Percentiles rank a stretch among this genome's conserved stretches.
phyloP scores from a whole-genome alignment of 805 yeast genomes.

The Candida dendrica region DNA sequence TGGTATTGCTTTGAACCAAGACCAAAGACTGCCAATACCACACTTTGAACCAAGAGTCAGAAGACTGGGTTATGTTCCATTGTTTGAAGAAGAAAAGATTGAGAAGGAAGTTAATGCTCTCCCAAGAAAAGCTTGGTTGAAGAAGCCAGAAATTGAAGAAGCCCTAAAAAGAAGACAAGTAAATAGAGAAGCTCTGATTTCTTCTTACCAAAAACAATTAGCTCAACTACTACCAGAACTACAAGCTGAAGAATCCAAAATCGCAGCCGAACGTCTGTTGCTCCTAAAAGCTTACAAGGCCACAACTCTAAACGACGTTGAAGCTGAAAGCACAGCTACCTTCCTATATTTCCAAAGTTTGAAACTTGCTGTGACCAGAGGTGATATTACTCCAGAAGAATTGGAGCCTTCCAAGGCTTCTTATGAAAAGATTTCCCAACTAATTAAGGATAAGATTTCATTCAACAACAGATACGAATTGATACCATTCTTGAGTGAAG shows the following conservation, averaged over 20 bases:
- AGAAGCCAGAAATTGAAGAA: slow-evolving; percentile 43
- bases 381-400: slow-evolving; percentile 24
- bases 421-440: slow-evolving; percentile 28
- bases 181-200: slow-evolving; percentile 25
- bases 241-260: slow-evolving; percentile 22
- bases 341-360: slow-evolving; percentile 39
- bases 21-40: slow-evolving; percentile 68
- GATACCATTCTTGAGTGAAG: slow-evolving; percentile 29
- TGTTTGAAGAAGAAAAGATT: slow-evolving; percentile 45
- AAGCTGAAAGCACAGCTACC: slow-evolving; percentile 55
- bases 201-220: slow-evolving; percentile 26
- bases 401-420: slow-evolving; percentile 16
- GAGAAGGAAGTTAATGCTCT: slow-evolving; percentile 51
- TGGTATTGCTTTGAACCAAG: slow-evolving; percentile 72
- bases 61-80: slow-evolving; percentile 66
- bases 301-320: slow-evolving; percentile 25
- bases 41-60: slow-evolving; percentile 87
- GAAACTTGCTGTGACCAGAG: slow-evolving; percentile 17
- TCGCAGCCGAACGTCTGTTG: slow-evolving; percentile 45
- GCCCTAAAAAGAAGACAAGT: slow-evolving; percentile 32
- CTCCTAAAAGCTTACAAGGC: not conserved
- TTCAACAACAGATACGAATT: slow-evolving; percentile 39
- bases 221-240: slow-evolving; percentile 17
- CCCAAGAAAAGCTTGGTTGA: slow-evolving; percentile 61
- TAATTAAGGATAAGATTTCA: slow-evolving; percentile 38